Evolutionary conservation across 495 filamentous ascomycete species (phyloP), one percentile per base, ranked within the genome.

Genomic region (Jackrogersella multiformis): DNA sequence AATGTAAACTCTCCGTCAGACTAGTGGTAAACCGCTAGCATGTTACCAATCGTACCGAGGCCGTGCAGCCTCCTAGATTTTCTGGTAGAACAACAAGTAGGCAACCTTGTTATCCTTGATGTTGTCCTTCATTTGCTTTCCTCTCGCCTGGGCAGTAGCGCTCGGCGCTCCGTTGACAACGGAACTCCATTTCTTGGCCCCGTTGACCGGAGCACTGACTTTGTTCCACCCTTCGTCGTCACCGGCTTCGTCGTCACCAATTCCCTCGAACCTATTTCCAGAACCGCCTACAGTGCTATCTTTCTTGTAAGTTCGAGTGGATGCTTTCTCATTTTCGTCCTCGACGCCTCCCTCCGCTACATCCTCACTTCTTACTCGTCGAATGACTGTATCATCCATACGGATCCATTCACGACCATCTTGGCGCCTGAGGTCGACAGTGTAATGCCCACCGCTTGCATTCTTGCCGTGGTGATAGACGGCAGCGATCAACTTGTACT

Each of bases 401-500:
- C 94, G 89, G 62, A 99, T 90, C 95, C 95, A 99, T 76, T 96
- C 94, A 32, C 87, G 86, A 13, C 90, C 92, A 69, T 99, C 95
- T 76, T 98, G 95, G 28, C 95, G 90, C 39, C 93, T 87, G 21
- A 97, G 91, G 78, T 99, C 95, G 2, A 96, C 96, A 1, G 95
- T 99, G 74, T 99, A 99, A 73, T 99, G 95, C 16, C 95, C 95
- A 42, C 92, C 93, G 61, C 90, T 92, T 21, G 95, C 95, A 72
- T 92, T 94, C 78, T 96, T 97, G 39, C 95, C 95, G 61, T 98
- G 96, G 69, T 99, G 95, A 72, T 99, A 99, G 28, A 99, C 93
- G 20, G 96, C 95, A n/a, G 89, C 89, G 72, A 88, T 93, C 3
- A 99, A 85, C 16, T 86, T 85, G 74, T 99, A 99, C 73, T 88